A percentile compares a stretch with the other conserved stretches of the same genome.
phyloP scores from a whole-genome alignment of 1,284 basidiomycete species.

The Apiotrichum gamsii region DNA sequence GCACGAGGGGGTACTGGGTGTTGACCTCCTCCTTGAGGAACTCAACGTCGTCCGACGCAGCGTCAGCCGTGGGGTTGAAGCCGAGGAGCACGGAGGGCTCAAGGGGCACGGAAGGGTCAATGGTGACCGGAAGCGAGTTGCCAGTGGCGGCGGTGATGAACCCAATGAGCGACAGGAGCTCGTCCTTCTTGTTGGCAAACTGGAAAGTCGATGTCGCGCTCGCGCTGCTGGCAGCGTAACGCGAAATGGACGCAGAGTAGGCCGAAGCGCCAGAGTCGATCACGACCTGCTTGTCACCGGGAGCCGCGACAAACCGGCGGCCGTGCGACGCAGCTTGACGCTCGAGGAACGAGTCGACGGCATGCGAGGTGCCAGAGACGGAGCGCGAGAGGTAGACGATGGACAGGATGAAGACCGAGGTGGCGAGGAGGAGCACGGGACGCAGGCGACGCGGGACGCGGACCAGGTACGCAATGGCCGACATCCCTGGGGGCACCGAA shows the following conservation, averaged over 20 bases:
- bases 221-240: neutral
- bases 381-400: conserved; percentile 24
- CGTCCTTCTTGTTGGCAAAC: conserved; percentile 49
- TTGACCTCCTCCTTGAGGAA: conserved; percentile 53
- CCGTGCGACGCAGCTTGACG: conserved; percentile 2
- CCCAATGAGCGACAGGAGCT: conserved; percentile 65
- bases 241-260: neutral
- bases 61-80: conserved; percentile 64
- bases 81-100: conserved; percentile 74
- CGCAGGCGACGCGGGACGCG: conserved; percentile 34
- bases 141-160: conserved; percentile 72
- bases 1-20: conserved; percentile 66
- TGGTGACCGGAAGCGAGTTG: conserved; percentile 62
- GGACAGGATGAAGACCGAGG: conserved; percentile 25
- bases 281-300: conserved; percentile 8
- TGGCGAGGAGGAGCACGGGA: conserved; percentile 27
- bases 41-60: conserved; percentile 48
- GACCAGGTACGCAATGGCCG: conserved; percentile 23
- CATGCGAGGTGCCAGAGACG: conserved; percentile 5
- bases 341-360: neutral
- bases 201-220: conserved; percentile 7
- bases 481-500: conserved; percentile 15
- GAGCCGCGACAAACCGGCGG: conserved; percentile 10
- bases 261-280: no score
- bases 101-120: conserved; percentile 61